phyloP scores from a whole-genome alignment of 2,329 filamentous ascomycete species.

The Hypomyces perniciosus region DNA sequence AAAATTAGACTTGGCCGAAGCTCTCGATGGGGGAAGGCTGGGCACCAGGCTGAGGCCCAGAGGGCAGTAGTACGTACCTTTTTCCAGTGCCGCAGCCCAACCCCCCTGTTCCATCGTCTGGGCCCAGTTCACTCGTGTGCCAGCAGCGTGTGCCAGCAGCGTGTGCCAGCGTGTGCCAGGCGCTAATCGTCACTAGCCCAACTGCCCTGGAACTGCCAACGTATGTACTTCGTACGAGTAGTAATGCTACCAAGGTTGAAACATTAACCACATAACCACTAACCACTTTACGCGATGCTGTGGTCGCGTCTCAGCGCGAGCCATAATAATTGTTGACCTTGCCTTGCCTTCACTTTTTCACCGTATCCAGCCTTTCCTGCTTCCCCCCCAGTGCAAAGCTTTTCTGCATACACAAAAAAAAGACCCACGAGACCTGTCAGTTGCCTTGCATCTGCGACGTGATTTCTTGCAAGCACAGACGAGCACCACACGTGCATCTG shows the following conservation, averaged over 20 bases:
- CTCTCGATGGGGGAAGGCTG: constrained; percentile 9
- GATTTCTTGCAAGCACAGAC: not conserved
- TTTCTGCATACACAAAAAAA: constrained; percentile 5
- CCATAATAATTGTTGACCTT: constrained; percentile 5
- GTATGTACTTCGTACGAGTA: too few species aligned
- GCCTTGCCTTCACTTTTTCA: not conserved
- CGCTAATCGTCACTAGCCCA: too few species aligned
- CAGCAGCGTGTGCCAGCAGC: too few species aligned
- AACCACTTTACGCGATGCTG: constrained; percentile 12
- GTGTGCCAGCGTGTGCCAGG: too few species aligned
- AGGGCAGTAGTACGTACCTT: not conserved
- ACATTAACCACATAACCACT: not conserved
- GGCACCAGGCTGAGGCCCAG: constrained; percentile 1
- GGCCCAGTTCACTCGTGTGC: too few species aligned
- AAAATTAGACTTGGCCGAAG: constrained; percentile 8
- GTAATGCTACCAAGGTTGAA: too few species aligned
- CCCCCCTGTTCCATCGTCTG: too few species aligned
- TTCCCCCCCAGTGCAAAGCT: not conserved
- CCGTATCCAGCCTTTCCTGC: not conserved
- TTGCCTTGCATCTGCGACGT: constrained; percentile 6
- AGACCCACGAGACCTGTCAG: constrained; percentile 1
- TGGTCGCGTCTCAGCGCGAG: constrained; percentile 9
- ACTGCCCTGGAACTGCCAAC: too few species aligned
- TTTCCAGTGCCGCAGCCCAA: not conserved
- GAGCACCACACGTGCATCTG: not conserved